phyloP scores from a whole-genome alignment of 208 protist genomes.

The Borovskyia barvae region DNA sequence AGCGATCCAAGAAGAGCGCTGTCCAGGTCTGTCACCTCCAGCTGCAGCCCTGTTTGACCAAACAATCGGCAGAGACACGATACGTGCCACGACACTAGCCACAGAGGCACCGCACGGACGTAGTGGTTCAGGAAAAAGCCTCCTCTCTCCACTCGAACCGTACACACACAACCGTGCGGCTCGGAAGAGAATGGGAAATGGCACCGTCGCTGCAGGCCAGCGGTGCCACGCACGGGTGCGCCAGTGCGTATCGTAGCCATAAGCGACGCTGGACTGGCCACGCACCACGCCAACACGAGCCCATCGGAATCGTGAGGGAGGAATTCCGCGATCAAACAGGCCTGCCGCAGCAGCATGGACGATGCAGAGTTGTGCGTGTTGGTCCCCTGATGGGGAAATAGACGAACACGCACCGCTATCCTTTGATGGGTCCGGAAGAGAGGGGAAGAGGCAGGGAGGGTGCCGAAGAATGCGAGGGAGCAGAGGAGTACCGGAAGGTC shows the following conservation, averaged over 20 bases:
- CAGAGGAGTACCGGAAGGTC: no score
- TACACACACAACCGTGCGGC: conserved; percentile 1
- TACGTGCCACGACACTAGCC: conserved; percentile 23
- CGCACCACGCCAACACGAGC: conserved; percentile 12
- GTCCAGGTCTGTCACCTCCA: conserved; percentile 12
- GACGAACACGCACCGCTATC: no score
- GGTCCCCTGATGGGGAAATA: no score
- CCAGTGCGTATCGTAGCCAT: neutral
- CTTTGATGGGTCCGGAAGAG: no score
- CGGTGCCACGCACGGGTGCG: neutral
- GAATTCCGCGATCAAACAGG: no score
- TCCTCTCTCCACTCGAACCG: conserved; percentile 4
- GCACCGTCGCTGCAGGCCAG: neutral
- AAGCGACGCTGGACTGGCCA: neutral
- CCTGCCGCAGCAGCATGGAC: no score
- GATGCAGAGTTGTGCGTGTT: no score
- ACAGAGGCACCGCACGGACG: conserved; percentile 5
- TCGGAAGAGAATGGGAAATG: conserved; percentile 4
- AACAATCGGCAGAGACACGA: conserved; percentile 21
- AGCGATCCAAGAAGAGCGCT: conserved; percentile 9
- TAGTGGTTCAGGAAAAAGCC: conserved; percentile 13
- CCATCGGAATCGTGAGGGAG: neutral
- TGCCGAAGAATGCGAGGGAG: no score
- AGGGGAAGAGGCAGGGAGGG: no score
- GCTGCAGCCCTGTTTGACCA: neutral